Percentiles rank a stretch among this genome's conserved stretches.
Conservation (phyloP, 495 filamentous ascomycete species). For the Penicillium longicatenatum region DNA sequence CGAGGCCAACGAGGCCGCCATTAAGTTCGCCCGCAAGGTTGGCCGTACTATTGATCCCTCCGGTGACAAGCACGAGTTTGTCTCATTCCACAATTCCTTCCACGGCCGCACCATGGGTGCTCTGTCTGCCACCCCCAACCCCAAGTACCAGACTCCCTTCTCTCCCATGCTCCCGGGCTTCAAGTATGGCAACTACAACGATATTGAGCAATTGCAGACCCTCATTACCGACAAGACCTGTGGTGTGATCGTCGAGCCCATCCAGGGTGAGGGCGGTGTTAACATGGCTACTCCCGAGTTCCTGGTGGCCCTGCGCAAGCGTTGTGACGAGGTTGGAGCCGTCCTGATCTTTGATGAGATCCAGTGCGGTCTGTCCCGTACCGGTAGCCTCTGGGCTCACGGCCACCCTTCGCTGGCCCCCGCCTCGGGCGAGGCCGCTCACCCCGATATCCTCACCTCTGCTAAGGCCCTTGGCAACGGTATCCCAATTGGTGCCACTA, state of each 20-base stretch:
- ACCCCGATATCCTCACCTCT: constrained; percentile 91
- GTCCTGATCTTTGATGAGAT: constrained; percentile 96
- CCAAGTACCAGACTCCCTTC: constrained; percentile 96
- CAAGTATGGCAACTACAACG: constrained; percentile 82
- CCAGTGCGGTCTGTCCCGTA: constrained; percentile 87
- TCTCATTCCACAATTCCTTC: constrained; percentile 89
- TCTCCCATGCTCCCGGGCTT: constrained; percentile 95
- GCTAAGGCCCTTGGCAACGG: constrained; percentile 97
- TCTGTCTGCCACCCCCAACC: constrained; percentile 93
- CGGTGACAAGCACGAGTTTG: constrained; percentile 76
- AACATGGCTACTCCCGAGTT: constrained; percentile 82
- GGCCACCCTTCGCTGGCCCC: constrained; percentile 56
- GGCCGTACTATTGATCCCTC: constrained; percentile 71
- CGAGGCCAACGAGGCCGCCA: constrained; percentile 96
- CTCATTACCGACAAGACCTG: constrained; percentile 85
- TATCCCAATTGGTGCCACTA: constrained; percentile 89
- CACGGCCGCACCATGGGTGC: constrained; percentile 95
- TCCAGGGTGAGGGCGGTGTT: constrained; percentile 96
- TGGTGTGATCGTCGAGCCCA: constrained; percentile 95
- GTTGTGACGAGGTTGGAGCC: constrained; percentile 86
- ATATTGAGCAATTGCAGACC: constrained; percentile 65
- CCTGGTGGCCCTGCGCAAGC: constrained; percentile 69
- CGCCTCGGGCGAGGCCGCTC: constrained; percentile 59
- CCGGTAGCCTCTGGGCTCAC: constrained; percentile 90
- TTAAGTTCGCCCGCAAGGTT: constrained; percentile 94